Evolutionary conservation across 495 filamentous ascomycete species (phyloP).

Genomic region (Lophiostoma macrostomum): DNA sequence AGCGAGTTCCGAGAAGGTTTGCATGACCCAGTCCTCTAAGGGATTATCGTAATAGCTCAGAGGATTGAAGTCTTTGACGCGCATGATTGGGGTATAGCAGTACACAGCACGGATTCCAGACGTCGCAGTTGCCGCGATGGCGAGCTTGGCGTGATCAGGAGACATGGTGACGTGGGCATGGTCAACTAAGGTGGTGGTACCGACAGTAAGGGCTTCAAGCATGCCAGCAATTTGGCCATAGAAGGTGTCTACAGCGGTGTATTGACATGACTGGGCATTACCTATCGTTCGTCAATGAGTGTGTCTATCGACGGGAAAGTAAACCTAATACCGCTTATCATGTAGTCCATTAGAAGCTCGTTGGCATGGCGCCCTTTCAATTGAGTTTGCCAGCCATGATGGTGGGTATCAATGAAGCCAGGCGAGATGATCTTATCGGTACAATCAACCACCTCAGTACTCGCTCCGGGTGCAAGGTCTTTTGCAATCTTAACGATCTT

Average conservation of each 20-base stretch:
- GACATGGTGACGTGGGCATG: slow-evolving; percentile 53
- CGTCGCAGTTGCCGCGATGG: slow-evolving; percentile 43
- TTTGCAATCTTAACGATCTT: too few species aligned
- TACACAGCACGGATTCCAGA: slow-evolving; percentile 52
- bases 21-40: slow-evolving; percentile 45
- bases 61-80: slow-evolving; percentile 42
- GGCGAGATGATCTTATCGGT: slow-evolving; percentile 54
- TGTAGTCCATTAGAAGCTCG: slow-evolving; percentile 44
- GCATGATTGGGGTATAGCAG: slow-evolving; percentile 44
- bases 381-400: slow-evolving; percentile 58
- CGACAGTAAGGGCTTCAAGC: slow-evolving; percentile 53
- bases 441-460: slow-evolving; percentile 43
- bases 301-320: neutral
- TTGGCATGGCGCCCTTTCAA: slow-evolving; percentile 46
- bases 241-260: slow-evolving; percentile 51
- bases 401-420: slow-evolving; percentile 59
- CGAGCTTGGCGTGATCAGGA: slow-evolving; percentile 42
- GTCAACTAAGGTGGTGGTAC: slow-evolving; percentile 58
- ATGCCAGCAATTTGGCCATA: slow-evolving; percentile 54
- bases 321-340: slow-evolving; percentile 39
- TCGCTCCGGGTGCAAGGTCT: too few species aligned
- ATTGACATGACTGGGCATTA: slow-evolving; percentile 40
- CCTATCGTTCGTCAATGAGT: slow-evolving; percentile 20
- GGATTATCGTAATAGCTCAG: slow-evolving; percentile 37
- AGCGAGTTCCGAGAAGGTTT: slow-evolving; percentile 40